A percentile compares a stretch with the other conserved stretches of the same genome.
Evolutionary conservation across 352 stramenopile species (phyloP).

Genomic region (Globisporangium heterothallicum): DNA sequence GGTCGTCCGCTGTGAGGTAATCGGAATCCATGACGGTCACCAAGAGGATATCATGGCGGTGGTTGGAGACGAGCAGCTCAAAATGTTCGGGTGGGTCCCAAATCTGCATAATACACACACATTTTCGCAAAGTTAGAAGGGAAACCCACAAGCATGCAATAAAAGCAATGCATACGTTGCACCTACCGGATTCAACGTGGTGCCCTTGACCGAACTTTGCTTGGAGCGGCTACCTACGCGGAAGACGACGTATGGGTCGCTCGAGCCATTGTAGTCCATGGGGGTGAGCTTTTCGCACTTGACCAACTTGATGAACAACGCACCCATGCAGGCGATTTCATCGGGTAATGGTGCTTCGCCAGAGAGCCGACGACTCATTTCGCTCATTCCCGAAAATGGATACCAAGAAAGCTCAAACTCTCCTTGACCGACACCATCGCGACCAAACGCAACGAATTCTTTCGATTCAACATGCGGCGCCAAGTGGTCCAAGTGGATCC

Average conservation of each 20-base stretch:
- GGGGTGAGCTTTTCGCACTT: conserved; percentile 31
- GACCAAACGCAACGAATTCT: conserved; percentile 31
- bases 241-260: conserved; percentile 44
- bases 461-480: conserved; percentile 21
- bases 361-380: conserved; percentile 2
- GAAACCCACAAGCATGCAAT: neutral
- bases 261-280: conserved; percentile 38
- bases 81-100: conserved; percentile 45
- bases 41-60: conserved; percentile 30
- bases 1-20: conserved; percentile 37
- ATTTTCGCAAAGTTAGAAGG: neutral
- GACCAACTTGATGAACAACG: conserved; percentile 34
- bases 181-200: conserved; percentile 35
- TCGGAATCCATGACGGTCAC: conserved; percentile 47
- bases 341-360: conserved; percentile 15
- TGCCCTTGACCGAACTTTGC: conserved; percentile 33
- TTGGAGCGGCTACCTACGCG: conserved; percentile 28
- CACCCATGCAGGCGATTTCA: conserved; percentile 35
- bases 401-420: conserved; percentile 43
- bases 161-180: neutral
- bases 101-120: conserved; percentile 19
- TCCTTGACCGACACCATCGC: conserved; percentile 24
- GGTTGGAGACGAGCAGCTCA: conserved; percentile 31
- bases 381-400: conserved; percentile 18
- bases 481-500: conserved; percentile 38